Evolutionary conservation across 345 rosid species (phyloP).

Genomic region (Populus ilicifolia): DNA sequence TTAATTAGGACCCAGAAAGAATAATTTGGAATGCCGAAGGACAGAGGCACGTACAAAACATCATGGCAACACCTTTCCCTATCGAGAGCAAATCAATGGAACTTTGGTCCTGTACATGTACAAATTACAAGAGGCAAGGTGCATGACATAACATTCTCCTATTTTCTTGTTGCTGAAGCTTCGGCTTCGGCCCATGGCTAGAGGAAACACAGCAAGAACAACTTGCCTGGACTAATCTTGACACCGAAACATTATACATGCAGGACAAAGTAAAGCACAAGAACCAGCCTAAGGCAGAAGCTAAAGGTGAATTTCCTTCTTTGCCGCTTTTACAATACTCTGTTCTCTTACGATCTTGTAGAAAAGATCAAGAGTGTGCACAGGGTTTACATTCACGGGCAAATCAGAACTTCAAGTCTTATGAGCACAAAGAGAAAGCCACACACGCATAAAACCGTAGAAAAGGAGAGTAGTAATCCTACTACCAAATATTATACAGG

Average conservation of each 20-base stretch:
- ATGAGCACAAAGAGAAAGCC: not conserved
- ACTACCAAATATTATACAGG: conserved; percentile 19
- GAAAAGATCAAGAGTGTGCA: not conserved
- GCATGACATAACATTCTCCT: not conserved
- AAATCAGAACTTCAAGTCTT: not conserved
- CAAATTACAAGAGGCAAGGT: not conserved
- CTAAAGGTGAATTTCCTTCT: not conserved
- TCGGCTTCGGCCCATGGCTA: not conserved
- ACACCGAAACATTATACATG: not conserved
- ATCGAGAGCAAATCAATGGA: too few relatives aligned
- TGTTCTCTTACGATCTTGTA: not conserved
- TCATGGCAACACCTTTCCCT: too few relatives aligned
- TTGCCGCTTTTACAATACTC: not conserved
- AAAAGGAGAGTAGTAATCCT: not conserved
- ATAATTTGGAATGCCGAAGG: too few relatives aligned
- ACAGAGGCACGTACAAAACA: too few relatives aligned
- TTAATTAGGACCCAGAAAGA: too few relatives aligned
- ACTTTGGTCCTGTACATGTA: not conserved
- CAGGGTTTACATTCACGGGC: not conserved
- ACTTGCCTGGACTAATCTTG: too few relatives aligned
- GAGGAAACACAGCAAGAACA: not conserved
- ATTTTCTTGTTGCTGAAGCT: not conserved
- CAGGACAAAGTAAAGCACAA: not conserved
- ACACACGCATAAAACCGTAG: not conserved
- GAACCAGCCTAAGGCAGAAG: not conserved